phyloP scores from a whole-genome alignment of 345 rosid species.

The Firmiana major region DNA sequence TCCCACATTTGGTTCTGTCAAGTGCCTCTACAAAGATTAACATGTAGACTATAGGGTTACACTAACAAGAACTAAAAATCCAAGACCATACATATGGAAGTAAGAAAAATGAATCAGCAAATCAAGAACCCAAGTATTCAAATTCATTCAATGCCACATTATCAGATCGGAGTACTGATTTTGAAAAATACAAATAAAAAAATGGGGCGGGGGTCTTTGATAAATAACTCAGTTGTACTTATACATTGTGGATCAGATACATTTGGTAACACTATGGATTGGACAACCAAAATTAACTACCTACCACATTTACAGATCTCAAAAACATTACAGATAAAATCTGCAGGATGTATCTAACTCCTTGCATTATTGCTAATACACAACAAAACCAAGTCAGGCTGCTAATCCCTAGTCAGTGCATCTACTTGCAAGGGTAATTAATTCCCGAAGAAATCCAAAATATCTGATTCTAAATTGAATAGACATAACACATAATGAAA shows the following conservation, averaged over 20 bases:
- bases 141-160: not conserved
- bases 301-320: conserved; percentile 22
- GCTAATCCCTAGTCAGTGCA: conserved; percentile 13
- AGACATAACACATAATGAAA: conserved; percentile 2
- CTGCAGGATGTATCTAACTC: not conserved
- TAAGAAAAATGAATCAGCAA: not conserved
- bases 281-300: conserved; percentile 6
- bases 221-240: not conserved
- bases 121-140: not conserved
- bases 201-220: not conserved
- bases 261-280: not conserved
- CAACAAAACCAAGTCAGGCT: not conserved
- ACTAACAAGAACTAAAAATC: not conserved
- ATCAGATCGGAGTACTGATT: not conserved
- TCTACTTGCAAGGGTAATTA: not conserved
- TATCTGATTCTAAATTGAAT: conserved; percentile 15
- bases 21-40: too few species aligned
- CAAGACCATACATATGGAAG: not conserved
- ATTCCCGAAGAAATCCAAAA: conserved; percentile 18
- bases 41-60: too few species aligned
- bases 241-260: not conserved
- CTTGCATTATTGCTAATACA: not conserved
- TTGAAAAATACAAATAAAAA: not conserved
- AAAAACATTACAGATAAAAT: not conserved
- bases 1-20: not conserved